phyloP scores from a whole-genome alignment of 257 asterid species.

The Leptodermis oblonga region DNA sequence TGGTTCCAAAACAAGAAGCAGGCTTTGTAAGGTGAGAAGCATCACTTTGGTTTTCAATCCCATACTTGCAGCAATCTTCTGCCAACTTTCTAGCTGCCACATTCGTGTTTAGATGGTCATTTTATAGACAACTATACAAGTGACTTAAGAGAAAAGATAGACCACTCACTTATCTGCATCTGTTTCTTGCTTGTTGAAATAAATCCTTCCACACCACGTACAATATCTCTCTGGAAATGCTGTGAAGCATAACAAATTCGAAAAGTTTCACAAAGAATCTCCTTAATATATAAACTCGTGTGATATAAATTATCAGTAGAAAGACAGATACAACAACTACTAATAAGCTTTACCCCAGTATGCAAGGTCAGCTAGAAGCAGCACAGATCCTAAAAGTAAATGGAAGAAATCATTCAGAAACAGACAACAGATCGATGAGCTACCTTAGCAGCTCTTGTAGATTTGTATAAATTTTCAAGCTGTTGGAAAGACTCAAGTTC shows the following conservation, averaged over 20 bases:
- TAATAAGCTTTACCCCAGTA: neutral
- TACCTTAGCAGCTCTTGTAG: conserved; percentile 94
- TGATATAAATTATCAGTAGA: conserved; percentile 25
- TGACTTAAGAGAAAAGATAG: conserved; percentile 20
- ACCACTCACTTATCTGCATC: conserved; percentile 71
- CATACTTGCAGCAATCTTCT: conserved; percentile 88
- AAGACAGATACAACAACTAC: conserved; percentile 5
- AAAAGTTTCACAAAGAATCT: conserved; percentile 25
- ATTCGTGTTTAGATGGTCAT: conserved; percentile 26
- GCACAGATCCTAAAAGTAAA: neutral
- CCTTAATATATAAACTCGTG: conserved; percentile 59
- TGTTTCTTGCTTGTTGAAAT: conserved; percentile 68
- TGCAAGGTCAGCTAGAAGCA: conserved; percentile 11
- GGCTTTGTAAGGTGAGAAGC: conserved; percentile 56
- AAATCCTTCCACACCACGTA: conserved; percentile 81
- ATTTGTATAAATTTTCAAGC: conserved; percentile 72
- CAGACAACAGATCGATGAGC: conserved; percentile 5
- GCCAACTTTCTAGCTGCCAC: conserved; percentile 76
- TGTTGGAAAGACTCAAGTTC: conserved; percentile 66
- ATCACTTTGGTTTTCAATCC: conserved; percentile 72
- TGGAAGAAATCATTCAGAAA: neutral
- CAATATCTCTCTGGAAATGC: conserved; percentile 98
- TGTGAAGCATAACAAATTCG: conserved; percentile 41
- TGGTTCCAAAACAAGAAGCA: conserved; percentile 70
- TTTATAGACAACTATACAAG: conserved; percentile 15